Evolutionary conservation across 2,329 filamentous ascomycete species (phyloP).

Genomic region (Byssoonygena ceratinophila): DNA sequence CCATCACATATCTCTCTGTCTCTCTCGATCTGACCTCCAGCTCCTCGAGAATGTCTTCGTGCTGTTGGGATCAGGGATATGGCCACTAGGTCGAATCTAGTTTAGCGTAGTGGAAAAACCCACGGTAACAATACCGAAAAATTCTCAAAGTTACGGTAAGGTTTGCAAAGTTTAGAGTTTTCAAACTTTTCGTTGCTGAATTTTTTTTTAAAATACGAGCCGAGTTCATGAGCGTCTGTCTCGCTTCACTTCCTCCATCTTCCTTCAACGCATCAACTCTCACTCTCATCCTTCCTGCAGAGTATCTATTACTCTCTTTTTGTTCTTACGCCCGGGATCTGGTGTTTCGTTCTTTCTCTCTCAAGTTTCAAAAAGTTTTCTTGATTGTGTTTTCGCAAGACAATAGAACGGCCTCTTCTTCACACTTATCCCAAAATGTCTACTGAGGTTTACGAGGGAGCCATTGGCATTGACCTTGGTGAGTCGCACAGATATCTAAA

Average conservation of each 20-base stretch:
- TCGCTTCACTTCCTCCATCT: constrained; percentile 4
- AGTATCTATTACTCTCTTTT: constrained; percentile 7
- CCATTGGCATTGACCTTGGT: constrained; percentile 99
- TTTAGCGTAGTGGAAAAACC: background rate
- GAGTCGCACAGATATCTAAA: constrained; percentile 29
- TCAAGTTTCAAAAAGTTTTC: constrained; percentile 11
- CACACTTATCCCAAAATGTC: constrained; percentile 55
- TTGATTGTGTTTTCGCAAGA: constrained; percentile 20
- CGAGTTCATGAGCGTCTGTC: background rate
- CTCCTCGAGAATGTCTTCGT: too few relatives aligned
- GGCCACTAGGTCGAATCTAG: background rate
- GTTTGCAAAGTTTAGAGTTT: constrained; percentile 10
- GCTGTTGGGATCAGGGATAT: too few relatives aligned
- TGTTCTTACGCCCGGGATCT: background rate
- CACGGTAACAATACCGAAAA: constrained; percentile 10
- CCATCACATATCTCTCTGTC: background rate
- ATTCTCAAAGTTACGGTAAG: constrained; percentile 7
- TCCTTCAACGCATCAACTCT: constrained; percentile 6
- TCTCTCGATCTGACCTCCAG: too few relatives aligned
- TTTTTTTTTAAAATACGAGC: constrained; percentile 4
- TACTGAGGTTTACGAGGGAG: constrained; percentile 98
- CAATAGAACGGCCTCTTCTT: constrained; percentile 12
- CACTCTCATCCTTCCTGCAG: constrained; percentile 6
- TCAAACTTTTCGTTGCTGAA: constrained; percentile 7
- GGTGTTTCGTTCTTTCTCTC: constrained; percentile 6